Base-by-base conservation (phyloP, 2,329 filamentous ascomycete genomes). In the Phaeophleospora eucalypticola region DNA sequence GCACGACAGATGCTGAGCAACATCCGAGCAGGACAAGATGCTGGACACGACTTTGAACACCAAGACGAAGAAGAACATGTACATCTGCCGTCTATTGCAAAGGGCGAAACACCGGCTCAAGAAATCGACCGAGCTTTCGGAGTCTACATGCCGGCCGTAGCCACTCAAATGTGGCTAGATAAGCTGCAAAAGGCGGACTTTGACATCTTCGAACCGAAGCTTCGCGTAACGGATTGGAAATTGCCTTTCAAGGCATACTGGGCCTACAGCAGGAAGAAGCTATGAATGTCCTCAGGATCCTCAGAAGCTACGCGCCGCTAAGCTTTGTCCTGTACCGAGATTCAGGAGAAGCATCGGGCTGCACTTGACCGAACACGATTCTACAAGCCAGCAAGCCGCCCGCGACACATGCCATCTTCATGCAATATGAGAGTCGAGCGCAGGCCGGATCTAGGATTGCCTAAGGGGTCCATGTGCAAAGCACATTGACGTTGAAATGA, bases 11-110 rank as follows among this genome's bases (percentile, higher is more conserved):
- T 98, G 89, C 68, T 97, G 50, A 84, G 82, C 61, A 88, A 87
- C 59, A 71, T 95, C 16, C 81, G 81, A 44, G 82, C 81, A 3
- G 88, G 89, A 1, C 71, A 85, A 57, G 83, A 82, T 40, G 80
- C 87, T 0, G 88, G 85, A 0, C 91, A 96, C 65, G 88, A 87
- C 4, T 96, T 91, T 65, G 91, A 97, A 69, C 87, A 96, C 62
- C 78, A 86, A 51, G 80, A 82, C 21, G 89, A 95, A 63, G 82
- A 82, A 41, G 87, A 86, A 41, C 78, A 79, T 61, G 66, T 74
- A 43, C 80, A 82, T 57, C 34, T 60, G n/a, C 58, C 55, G 8
- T 48, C 53, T 2, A 55, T 42, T 17, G 49, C 65, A 1, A 51
- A 52, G 14, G 50, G 51, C 17, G 60, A 72, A 58, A 67, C 48